A percentile compares a stretch with the other conserved stretches of the same genome.
phyloP scores from a whole-genome alignment of 768 basidiomycete species.

The Paxillus involutus region DNA sequence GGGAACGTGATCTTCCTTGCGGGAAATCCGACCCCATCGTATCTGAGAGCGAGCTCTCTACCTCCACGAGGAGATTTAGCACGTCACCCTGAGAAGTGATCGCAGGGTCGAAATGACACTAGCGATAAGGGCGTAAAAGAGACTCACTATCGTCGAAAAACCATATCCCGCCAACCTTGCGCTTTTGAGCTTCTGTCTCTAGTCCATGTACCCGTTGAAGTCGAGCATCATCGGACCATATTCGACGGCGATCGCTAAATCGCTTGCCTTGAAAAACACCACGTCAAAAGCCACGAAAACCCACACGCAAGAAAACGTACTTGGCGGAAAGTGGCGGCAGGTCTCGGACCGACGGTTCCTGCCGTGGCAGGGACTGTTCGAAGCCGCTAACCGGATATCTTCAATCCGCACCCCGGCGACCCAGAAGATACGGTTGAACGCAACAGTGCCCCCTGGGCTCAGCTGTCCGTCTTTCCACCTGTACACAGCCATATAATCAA shows the following conservation, averaged over 20 bases:
- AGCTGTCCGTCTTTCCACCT: constrained; percentile 74
- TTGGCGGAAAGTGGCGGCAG: constrained; percentile 52
- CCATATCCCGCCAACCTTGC: constrained; percentile 36
- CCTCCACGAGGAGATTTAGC: constrained; percentile 39
- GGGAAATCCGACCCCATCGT: constrained; percentile 44
- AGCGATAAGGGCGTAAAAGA: neutral
- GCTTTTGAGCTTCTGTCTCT: constrained; percentile 37
- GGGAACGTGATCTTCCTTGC: constrained; percentile 60
- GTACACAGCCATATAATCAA: neutral
- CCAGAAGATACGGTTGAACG: constrained; percentile 52
- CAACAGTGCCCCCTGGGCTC: constrained; percentile 52
- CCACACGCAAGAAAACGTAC: constrained; percentile 27
- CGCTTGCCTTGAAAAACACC: constrained; percentile 50
- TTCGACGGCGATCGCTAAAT: constrained; percentile 62
- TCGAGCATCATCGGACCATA: constrained; percentile 57
- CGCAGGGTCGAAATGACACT: constrained; percentile 52
- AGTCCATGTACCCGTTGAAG: constrained; percentile 57
- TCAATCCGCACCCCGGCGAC: constrained; percentile 32
- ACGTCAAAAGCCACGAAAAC: neutral
- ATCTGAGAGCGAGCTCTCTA: constrained; percentile 39
- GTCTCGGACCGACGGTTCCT: constrained; percentile 14
- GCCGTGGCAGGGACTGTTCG: neutral
- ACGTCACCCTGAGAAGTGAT: constrained; percentile 42
- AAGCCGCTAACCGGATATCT: constrained; percentile 12
- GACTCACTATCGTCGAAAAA: constrained; percentile 52